These are phyloP conservation scores for Clarireedia paspali DNA, from an alignment of 2,329 filamentous ascomycete species.

Conservation along the genomic window DNA sequence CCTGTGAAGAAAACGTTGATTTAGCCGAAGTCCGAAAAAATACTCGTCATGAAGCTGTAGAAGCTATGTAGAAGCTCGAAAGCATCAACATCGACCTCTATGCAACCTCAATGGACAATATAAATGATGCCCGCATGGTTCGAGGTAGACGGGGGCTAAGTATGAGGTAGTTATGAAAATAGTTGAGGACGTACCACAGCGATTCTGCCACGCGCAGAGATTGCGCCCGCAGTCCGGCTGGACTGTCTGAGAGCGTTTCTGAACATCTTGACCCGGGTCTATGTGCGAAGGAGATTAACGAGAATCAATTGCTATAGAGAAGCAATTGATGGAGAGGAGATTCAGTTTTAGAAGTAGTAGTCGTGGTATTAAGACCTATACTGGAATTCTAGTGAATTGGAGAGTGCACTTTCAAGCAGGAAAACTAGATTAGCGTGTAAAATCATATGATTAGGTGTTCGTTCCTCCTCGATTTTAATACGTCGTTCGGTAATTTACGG, in stretches of 20 bases:
- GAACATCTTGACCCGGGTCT: constrained; percentile 71
- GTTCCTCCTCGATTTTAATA: not conserved
- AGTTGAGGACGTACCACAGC: constrained; percentile 75
- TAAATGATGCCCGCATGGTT: constrained; percentile 33
- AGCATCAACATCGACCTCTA: constrained; percentile 28
- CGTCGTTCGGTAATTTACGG: not conserved
- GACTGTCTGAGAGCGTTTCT: constrained; percentile 97
- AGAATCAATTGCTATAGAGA: constrained; percentile 59
- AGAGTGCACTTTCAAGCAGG: constrained; percentile 8
- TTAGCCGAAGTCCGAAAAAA: constrained; percentile 48
- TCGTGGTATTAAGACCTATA: constrained; percentile 25
- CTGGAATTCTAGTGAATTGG: constrained; percentile 13
- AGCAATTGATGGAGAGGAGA: constrained; percentile 58
- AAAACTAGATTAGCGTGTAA: constrained; percentile 8
- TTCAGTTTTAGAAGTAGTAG: constrained; percentile 32
- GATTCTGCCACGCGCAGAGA: constrained; percentile 87
- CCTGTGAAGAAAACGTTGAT: constrained; percentile 52
- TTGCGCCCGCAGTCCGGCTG: constrained; percentile 86
- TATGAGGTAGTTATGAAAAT: constrained; percentile 30
- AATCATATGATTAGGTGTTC: not conserved
- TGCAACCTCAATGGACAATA: constrained; percentile 30
- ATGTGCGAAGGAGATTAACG: constrained; percentile 42
- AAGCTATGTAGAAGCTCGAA: constrained; percentile 33
- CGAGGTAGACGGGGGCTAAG: constrained; percentile 31
- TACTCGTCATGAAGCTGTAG: constrained; percentile 22